Evolutionary conservation across 2,329 filamentous ascomycete species (phyloP), one percentile per base, ranked within the genome.

Genomic region (Juglanconis sp.): DNA sequence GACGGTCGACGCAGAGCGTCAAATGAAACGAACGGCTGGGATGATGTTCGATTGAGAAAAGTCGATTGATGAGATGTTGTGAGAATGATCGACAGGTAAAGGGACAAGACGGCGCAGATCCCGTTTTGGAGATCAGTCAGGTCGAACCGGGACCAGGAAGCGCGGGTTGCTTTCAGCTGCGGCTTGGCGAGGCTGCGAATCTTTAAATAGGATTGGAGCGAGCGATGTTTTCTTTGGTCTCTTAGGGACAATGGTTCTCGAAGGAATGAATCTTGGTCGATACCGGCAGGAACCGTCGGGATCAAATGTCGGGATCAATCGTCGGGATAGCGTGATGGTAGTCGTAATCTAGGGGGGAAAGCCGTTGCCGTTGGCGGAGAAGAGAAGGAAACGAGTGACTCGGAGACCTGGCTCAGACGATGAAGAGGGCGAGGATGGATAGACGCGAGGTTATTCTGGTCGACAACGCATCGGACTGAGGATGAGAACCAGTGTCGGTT

Each of bases 41-140:
- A 24, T 24, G 17, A 24, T 24, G 17, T 24, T 24, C 17, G 17
- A 24, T 24, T 24, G 17, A 24, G 17, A 24, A 24, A 24, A 24
- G 17, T 17, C 11, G 11, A 44, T 10, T 5, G 44, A 13, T 31
- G 30, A 31, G 32, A 34, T 46, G 36, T 5, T 13, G 11, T 34
- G 31, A 51, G 9, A 48, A 10, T 60, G 61, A 63, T 63, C 61
- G 61, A 63, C 61, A 61, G 36, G 49, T 35, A 35, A 53, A 53
- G 34, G 54, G 51, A 38, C 44, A 52, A 10, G 10, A 11, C 52
- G 34, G 13, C 42, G 61, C 58, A 53, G 51, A 58, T 61, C 58
- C 61, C 58, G 58, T 54, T 56, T 44, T 51, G 46, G 57, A 50
- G 58, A 56, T 58, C 58, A 63, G 61, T 55, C 58, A 53, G 51